These are phyloP conservation scores for Tolypocladium album DNA, from an alignment of 2,329 filamentous ascomycete species.

Conservation along the genomic window DNA sequence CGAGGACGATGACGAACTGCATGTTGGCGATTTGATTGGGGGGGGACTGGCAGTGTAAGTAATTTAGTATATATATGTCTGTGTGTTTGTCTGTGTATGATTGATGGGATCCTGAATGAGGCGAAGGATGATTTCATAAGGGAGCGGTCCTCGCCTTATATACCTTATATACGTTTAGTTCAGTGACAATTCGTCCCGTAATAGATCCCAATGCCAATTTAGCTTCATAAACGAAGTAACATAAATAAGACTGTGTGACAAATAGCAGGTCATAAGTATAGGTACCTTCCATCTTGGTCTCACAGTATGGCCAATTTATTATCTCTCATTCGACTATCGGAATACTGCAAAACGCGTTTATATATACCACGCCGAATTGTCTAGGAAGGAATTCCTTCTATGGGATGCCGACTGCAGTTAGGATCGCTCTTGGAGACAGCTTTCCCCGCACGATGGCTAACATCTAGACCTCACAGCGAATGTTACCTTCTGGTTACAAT, in stretches of 20 bases:
- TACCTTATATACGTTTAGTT: background rate
- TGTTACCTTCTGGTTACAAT: background rate
- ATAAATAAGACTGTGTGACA: background rate
- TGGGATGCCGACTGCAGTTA: background rate
- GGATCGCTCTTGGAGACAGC: background rate
- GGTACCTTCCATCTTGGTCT: background rate
- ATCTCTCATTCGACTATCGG: background rate
- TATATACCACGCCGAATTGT: background rate
- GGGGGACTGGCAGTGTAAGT: background rate
- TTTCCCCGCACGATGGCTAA: background rate
- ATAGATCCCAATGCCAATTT: background rate
- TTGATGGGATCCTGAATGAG: background rate
- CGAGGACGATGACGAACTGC: background rate
- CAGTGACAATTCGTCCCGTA: background rate
- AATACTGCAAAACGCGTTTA: background rate
- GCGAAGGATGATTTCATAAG: background rate
- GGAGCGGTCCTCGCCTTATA: background rate
- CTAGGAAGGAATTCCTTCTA: background rate
- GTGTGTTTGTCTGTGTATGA: background rate
- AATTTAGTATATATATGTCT: background rate
- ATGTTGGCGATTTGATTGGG: background rate
- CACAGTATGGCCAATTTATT: background rate
- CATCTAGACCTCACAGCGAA: background rate
- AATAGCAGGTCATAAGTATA: background rate
- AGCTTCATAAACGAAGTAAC: background rate